Evolutionary conservation across 2,329 filamentous ascomycete species (phyloP).

Genomic region (Cadophora gregata): DNA sequence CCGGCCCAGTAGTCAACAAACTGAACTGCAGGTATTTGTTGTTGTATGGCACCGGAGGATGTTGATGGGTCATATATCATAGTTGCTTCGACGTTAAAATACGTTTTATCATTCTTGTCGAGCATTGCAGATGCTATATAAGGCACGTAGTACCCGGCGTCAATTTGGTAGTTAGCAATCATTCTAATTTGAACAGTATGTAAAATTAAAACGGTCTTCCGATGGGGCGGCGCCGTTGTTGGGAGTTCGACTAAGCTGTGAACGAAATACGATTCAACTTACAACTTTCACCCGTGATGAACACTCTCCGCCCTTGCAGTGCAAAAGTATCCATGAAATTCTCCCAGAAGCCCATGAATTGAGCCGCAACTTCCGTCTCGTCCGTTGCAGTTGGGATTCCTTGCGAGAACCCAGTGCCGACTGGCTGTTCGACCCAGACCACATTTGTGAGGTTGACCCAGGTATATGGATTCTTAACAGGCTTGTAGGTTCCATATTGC

Average conservation of each 20-base stretch:
- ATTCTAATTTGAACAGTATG: neutral
- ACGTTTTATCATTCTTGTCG: slow-evolving; percentile 58
- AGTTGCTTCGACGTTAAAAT: slow-evolving; percentile 72
- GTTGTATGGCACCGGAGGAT: slow-evolving; percentile 54
- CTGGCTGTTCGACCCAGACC: slow-evolving; percentile 43
- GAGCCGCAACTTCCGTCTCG: slow-evolving; percentile 70
- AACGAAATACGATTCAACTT: neutral
- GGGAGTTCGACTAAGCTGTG: neutral
- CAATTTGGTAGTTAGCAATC: neutral
- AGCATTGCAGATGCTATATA: slow-evolving; percentile 78
- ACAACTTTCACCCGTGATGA: slow-evolving; percentile 63
- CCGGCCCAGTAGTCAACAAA: slow-evolving; percentile 66
- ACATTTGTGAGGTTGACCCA: slow-evolving; percentile 43
- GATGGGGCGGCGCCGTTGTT: neutral
- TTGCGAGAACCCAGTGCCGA: slow-evolving; percentile 42
- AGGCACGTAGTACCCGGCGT: slow-evolving; percentile 71
- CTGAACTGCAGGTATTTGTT: slow-evolving; percentile 56
- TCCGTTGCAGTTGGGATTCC: slow-evolving; percentile 63
- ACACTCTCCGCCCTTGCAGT: slow-evolving; percentile 72
- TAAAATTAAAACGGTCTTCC: neutral
- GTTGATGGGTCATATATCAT: slow-evolving; percentile 76
- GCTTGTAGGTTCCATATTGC: slow-evolving; percentile 64
- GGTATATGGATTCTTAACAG: slow-evolving; percentile 40
- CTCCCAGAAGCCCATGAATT: slow-evolving; percentile 80
- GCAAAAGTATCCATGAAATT: slow-evolving; percentile 76